Percentiles rank a stretch among this genome's conserved stretches.
Evolutionary conservation across 2,329 filamentous ascomycete genomes (phyloP).

Genomic region (Fonsecaea monophora): DNA sequence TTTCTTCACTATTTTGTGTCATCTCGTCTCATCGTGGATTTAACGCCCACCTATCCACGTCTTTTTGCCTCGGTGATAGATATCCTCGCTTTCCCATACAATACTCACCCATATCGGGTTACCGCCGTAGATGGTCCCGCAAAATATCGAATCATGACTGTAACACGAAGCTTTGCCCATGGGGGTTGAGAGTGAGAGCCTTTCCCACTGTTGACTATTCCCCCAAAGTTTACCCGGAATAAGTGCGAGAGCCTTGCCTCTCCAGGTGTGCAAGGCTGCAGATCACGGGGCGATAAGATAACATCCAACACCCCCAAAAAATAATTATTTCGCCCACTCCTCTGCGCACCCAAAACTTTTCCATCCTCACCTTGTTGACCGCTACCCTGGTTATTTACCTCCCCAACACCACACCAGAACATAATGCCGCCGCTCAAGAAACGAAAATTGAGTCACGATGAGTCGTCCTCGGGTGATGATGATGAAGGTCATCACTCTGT

Average conservation of each 20-base stretch:
- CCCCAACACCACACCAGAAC: background rate
- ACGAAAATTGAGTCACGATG: conserved; percentile 46
- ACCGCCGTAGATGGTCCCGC: no score
- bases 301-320: background rate
- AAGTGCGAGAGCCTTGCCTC: background rate
- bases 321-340: background rate
- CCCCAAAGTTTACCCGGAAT: background rate
- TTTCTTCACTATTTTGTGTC: no score
- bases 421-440: conserved; percentile 51
- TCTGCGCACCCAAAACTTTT: background rate
- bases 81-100: no score
- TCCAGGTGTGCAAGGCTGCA: background rate
- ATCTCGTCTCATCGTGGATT: no score
- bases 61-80: no score
- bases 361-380: background rate
- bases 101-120: no score
- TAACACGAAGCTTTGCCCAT: no score
- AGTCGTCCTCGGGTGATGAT: conserved; percentile 6
- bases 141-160: no score
- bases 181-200: no score
- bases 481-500: background rate
- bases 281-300: conserved; percentile 26
- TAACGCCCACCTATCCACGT: no score
- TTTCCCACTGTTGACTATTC: background rate
- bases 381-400: background rate